Conservation (phyloP, 2,329 filamentous ascomycete species). For the Aureobasidium mangrovei region DNA sequence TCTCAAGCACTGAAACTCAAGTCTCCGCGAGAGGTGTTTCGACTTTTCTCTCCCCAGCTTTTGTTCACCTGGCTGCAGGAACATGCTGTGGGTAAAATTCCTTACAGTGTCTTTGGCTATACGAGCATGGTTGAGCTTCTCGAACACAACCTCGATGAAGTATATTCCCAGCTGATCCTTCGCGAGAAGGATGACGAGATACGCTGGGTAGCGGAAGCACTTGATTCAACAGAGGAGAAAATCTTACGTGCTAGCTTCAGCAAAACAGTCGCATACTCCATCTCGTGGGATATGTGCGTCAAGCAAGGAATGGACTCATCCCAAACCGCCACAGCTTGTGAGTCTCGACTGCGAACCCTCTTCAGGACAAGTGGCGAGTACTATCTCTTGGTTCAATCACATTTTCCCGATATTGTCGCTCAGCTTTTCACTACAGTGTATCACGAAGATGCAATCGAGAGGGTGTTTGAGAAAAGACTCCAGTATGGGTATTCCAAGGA, state of each 20-base stretch:
- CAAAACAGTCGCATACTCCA: constrained; percentile 72
- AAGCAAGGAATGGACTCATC: not conserved
- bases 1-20: constrained; percentile 56
- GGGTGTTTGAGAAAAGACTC: constrained; percentile 27
- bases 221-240: constrained; percentile 47
- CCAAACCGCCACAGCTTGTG: constrained; percentile 38
- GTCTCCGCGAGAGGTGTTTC: constrained; percentile 64
- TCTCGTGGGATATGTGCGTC: constrained; percentile 61
- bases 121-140: constrained; percentile 59
- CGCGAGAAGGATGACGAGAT: constrained; percentile 60
- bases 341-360: constrained; percentile 57
- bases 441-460: constrained; percentile 66
- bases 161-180: constrained; percentile 74
- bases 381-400: constrained; percentile 51
- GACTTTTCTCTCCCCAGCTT: constrained; percentile 77
- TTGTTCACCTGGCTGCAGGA: constrained; percentile 80
- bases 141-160: constrained; percentile 62
- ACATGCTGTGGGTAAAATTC: constrained; percentile 60
- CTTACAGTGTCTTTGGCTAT: constrained; percentile 81
- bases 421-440: constrained; percentile 63
- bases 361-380: constrained; percentile 58
- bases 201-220: constrained; percentile 48
- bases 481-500: constrained; percentile 52
- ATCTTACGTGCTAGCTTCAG: constrained; percentile 63
- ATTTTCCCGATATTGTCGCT: constrained; percentile 70